Evolutionary conservation across 768 basidiomycete genomes (phyloP), one percentile per base, ranked within the genome.

Genomic region (Hypsizygus marmoreus): DNA sequence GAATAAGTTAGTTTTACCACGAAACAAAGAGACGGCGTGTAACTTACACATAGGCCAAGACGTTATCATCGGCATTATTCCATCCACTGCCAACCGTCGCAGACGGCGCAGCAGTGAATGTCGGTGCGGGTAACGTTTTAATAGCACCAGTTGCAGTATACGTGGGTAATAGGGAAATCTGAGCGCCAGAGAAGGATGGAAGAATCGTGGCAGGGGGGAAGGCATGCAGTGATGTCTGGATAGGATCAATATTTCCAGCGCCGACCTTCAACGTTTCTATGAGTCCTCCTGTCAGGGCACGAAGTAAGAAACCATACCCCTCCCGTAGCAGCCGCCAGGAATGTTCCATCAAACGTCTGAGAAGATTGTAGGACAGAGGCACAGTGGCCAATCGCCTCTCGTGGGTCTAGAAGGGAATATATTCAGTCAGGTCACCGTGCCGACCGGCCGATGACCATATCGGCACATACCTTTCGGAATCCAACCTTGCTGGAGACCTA

Each of bases 401-500:
- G 63, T 35, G 74, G 74, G 55, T 78, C 74, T 77, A 38, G 19
- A 14, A 37, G 16, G 32, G n/a, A n/a, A 41, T 13, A 16, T 20
- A 7, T 35, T 40, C 23, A 43, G 13, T 36, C 12, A 43, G 19
- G 35, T 39, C 2, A 29, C 13, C 40, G 5, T 32, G 28, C 32
- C 32, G 26, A 34, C 19, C 19, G 23, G 25, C 28, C 14, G 28
- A 40, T 22, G 30, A 20, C 23, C n/a, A 44, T 25, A 25, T 30
- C 3, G 19, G 44, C 31, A 26, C 67, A 63, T 43, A 72, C 95
- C 89, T 54, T 67, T 72, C 12, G 93, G 92, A 60, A 95, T 82
- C 88, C 90, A 97, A 6, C 92, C 92, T 45, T 83, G 69, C 58
- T 88, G 74, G 44, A 92, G 69, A n/a, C 93, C 93, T 28, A 94